Base-by-base conservation (phyloP, 768 basidiomycete species). In the Rhizopogon sp. region DNA sequence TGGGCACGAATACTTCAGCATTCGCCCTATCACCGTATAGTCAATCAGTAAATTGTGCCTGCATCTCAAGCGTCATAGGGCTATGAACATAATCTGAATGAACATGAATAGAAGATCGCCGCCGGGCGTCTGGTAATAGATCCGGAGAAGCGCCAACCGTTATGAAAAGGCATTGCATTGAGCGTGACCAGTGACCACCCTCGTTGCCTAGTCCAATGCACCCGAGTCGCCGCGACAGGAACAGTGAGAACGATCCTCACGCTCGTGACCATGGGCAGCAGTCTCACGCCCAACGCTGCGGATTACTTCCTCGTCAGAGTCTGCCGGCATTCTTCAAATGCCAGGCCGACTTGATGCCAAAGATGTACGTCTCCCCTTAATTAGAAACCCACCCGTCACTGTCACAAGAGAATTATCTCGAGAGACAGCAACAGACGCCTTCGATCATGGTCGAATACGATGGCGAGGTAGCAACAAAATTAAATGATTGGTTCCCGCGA, bases 1-100 rank as follows among this genome's bases (percentile, higher is more conserved):
- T 74, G 47, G 94, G 92, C 57, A 83, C 76, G 71, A 95, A 96
- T 25, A 97, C 94, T 68, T 96, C 93, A 16, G 91, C 92, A 14
- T 79, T 73, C 1, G 79, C 75, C 68, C 88, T 90, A 74, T 50
- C 70, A 59, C 11, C 58, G 60, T 58, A 69, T 66, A 16, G 57
- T 52, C 11, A 68, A 62, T 64, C 72, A 70, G 42, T 68, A 62
- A 39, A 65, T 61, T 40, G 64, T 72, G 61, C 8, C 51, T 55
- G 43, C 49, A 58, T 54, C 56, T 35, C 39, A 29, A 45, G 29
- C 43, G 25, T 39, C 28, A 61, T 59, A 42, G 62, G 65, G 62
- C 50, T 51, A 57, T 25, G 39, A 35, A 35, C 46, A 16, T 37
- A 10, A 37, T 37, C 35, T 25, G 25, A 25, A 37, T 37, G 35